Base-by-base conservation (phyloP, 257 asterid genomes). In the Forsythia suspensa region DNA sequence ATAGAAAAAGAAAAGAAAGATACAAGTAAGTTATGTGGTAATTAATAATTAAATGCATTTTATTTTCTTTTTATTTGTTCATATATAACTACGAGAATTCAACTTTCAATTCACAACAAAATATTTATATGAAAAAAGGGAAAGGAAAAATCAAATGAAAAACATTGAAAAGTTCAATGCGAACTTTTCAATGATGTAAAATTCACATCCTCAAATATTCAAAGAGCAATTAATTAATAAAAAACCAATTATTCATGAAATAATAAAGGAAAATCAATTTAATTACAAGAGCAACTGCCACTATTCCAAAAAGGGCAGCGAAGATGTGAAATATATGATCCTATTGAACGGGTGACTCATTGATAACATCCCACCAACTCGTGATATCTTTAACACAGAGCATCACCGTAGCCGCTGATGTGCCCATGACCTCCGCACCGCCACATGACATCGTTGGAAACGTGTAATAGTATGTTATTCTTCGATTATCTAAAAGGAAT, bases 311-410 rank as follows among this genome's bases (percentile, higher is more conserved):
- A 51, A 94, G 91, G 2, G 79, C 87, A 46, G 98, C 91, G 59
- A 95, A 94, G 18, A 83, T 78, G 79, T 87, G 93, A 80, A 91
- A 95, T 38, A 89, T 90, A 34, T 91, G 90, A 90, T 90, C 97
- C 82, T 95, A 98, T 98, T 98, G 93, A 51, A 83, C 77, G 55
- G 84, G 77, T 0, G 97, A 90, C 52, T 86, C 74, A 57, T 93
- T 91, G 44, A 95, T 87, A 41, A 82, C 70, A 74, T 91, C 93
- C 99, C 99, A 95, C 99, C 98, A 93, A 77, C 86, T 86, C 73
- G 86, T 77, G 3, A 96, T 91, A 15, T 82, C 93, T 77, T 85
- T 92, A 20, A 95, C 94, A 77, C 84, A 88, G 82, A 81, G 90
- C 83, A 88, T 92, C 92, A 68, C 87, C 82, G 78, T 84, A 77